A percentile compares a stretch with the other conserved stretches of the same genome.
These are phyloP conservation scores for Neurospora sp. DNA, from an alignment of 495 filamentous ascomycete genomes.

Conservation along the genomic window DNA sequence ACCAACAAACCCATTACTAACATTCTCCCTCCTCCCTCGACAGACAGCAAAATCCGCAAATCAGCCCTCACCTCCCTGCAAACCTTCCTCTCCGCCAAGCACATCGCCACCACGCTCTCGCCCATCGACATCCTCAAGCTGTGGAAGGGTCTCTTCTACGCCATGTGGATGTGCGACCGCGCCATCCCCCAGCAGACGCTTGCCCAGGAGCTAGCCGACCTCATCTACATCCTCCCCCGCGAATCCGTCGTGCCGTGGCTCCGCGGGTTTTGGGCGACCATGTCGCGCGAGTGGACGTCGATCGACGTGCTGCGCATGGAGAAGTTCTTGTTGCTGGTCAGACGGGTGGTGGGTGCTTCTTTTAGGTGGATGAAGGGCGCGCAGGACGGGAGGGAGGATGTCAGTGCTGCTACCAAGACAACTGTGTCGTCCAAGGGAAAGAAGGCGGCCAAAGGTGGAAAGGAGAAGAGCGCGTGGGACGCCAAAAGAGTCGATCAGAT, in stretches of 20 bases:
- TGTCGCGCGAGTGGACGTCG: slow-evolving; percentile 67
- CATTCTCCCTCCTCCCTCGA: neutral
- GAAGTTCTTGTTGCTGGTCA: slow-evolving; percentile 82
- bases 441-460: slow-evolving; percentile 11
- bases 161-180: slow-evolving; percentile 91
- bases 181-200: slow-evolving; percentile 80
- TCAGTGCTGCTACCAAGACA: slow-evolving; percentile 56
- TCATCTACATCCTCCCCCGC: slow-evolving; percentile 55
- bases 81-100: slow-evolving; percentile 61
- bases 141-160: slow-evolving; percentile 96
- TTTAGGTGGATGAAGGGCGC: slow-evolving; percentile 45
- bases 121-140: slow-evolving; percentile 78
- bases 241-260: slow-evolving; percentile 54
- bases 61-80: slow-evolving; percentile 70
- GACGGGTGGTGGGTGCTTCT: slow-evolving; percentile 59
- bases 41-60: slow-evolving; percentile 75
- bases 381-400: slow-evolving; percentile 43
- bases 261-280: slow-evolving; percentile 80
- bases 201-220: slow-evolving; percentile 61
- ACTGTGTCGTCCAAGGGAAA: slow-evolving; percentile 33
- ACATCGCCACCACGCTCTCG: slow-evolving; percentile 41
- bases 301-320: slow-evolving; percentile 85
- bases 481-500: slow-evolving; percentile 23
- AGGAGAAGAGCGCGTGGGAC: slow-evolving; percentile 20
- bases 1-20: neutral